A percentile compares a stretch with the other conserved stretches of the same genome.
Conservation (phyloP, 345 rosid species). For the Moricandia moricandioides region DNA sequence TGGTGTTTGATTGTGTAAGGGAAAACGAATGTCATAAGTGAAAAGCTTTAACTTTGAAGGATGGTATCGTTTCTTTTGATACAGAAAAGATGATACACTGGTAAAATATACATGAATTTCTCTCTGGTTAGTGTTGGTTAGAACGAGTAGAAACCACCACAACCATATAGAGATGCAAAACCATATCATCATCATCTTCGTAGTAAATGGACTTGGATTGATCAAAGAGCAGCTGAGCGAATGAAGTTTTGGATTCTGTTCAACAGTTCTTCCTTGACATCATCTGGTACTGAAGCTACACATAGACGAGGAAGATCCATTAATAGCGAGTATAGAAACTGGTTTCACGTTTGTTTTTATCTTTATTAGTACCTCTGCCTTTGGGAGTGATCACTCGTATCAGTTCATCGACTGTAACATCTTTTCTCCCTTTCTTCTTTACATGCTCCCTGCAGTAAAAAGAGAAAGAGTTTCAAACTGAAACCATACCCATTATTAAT, state of each 20-base stretch:
- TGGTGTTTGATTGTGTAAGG: conserved; percentile 15
- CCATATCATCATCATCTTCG: neutral
- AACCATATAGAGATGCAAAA: neutral
- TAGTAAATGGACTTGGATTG: neutral
- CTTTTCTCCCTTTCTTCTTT: conserved; percentile 74
- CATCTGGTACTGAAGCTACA: conserved; percentile 72
- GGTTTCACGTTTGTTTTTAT: neutral
- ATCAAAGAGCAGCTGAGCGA: conserved; percentile 37
- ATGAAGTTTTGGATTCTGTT: conserved; percentile 60
- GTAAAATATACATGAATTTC: neutral
- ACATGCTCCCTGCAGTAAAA: conserved; percentile 52
- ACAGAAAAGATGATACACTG: conserved; percentile 20
- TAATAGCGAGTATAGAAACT: neutral
- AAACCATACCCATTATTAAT: neutral
- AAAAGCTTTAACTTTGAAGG: neutral
- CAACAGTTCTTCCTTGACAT: conserved; percentile 68
- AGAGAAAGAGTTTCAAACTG: neutral
- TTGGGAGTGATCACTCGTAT: conserved; percentile 70
- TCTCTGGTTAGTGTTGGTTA: neutral
- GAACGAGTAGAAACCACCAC: neutral
- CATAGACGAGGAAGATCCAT: neutral
- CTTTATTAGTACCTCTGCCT: conserved; percentile 63
- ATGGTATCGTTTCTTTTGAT: neutral
- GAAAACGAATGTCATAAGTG: neutral
- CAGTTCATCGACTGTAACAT: conserved; percentile 83